Evolutionary conservation across 352 stramenopile species (phyloP).

Genomic region (Globisporangium nodosum): DNA sequence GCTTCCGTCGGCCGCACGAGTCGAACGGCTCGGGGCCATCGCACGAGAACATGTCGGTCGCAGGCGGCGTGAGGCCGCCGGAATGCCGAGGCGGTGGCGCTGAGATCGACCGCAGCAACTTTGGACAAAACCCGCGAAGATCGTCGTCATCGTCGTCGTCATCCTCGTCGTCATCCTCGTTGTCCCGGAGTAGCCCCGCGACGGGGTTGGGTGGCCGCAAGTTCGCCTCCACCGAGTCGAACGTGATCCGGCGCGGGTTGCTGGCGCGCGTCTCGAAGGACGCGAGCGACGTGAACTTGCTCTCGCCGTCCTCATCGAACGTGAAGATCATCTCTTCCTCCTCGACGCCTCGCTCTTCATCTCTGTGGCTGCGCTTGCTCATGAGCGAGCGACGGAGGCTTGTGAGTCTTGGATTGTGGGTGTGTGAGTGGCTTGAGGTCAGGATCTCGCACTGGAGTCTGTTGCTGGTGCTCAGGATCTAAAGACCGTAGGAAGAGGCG

Average conservation of each 20-base stretch:
- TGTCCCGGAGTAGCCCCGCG: conserved; percentile 12
- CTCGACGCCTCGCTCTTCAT: conserved; percentile 31
- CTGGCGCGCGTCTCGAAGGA: conserved; percentile 5
- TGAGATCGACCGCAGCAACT: conserved; percentile 8
- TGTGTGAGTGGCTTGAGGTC: not conserved
- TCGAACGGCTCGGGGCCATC: conserved; percentile 18
- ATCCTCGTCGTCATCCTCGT: conserved; percentile 7
- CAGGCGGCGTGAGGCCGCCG: not conserved
- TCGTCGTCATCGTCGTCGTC: conserved; percentile 6
- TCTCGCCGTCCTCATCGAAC: conserved; percentile 38
- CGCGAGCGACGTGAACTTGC: conserved; percentile 9
- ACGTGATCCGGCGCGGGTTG: conserved; percentile 6
- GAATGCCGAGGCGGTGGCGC: conserved; percentile 1
- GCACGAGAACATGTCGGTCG: conserved; percentile 1
- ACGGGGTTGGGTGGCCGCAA: conserved; percentile 13
- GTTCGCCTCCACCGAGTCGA: not conserved
- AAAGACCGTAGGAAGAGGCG: too few relatives aligned
- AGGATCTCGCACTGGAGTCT: too few relatives aligned
- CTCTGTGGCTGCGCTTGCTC: conserved; percentile 18
- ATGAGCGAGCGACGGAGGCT: conserved; percentile 9
- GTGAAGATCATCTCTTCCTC: conserved; percentile 74
- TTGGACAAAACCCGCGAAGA: conserved; percentile 1
- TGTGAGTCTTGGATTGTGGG: not conserved
- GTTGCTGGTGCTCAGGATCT: too few relatives aligned
- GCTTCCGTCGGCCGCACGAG: conserved; percentile 46